Conservation (phyloP, 306 rosid species). For the Rosa persica region DNA sequence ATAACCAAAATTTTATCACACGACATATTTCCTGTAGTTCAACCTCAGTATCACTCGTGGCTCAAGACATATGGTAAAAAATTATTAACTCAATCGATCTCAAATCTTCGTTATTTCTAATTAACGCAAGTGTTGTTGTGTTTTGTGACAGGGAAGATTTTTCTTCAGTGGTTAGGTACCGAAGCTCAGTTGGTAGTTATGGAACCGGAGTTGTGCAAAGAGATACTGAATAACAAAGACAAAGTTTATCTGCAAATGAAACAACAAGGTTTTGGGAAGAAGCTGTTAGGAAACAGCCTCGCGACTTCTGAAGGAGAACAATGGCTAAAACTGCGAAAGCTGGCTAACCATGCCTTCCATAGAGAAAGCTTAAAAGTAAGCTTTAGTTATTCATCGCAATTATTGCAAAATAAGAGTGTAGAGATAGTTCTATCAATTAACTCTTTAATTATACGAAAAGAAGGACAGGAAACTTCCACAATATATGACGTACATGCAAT, state of each 20-base stretch:
- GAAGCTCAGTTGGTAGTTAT: not conserved
- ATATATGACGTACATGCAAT: too few relatives aligned
- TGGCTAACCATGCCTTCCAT: not conserved
- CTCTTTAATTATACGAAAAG: too few relatives aligned
- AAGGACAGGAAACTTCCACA: too few relatives aligned
- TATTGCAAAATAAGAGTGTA: too few relatives aligned
- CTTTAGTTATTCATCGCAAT: too few relatives aligned
- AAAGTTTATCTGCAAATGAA: not conserved
- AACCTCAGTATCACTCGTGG: constrained; percentile 1
- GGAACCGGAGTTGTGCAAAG: not conserved
- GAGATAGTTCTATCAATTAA: too few relatives aligned
- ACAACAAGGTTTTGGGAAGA: not conserved
- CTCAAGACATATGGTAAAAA: not conserved
- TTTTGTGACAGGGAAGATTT: not conserved
- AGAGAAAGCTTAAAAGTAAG: not conserved
- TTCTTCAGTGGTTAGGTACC: not conserved
- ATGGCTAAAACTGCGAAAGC: not conserved
- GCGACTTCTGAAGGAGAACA: not conserved
- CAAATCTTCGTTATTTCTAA: not conserved
- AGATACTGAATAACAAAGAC: not conserved
- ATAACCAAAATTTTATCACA: not conserved
- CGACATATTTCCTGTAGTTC: not conserved
- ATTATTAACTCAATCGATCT: not conserved
- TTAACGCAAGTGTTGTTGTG: not conserved
- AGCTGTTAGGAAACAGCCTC: not conserved